Evolutionary conservation across 345 rosid genomes (phyloP).

Genomic region (Eucalyptus guilfoylei): DNA sequence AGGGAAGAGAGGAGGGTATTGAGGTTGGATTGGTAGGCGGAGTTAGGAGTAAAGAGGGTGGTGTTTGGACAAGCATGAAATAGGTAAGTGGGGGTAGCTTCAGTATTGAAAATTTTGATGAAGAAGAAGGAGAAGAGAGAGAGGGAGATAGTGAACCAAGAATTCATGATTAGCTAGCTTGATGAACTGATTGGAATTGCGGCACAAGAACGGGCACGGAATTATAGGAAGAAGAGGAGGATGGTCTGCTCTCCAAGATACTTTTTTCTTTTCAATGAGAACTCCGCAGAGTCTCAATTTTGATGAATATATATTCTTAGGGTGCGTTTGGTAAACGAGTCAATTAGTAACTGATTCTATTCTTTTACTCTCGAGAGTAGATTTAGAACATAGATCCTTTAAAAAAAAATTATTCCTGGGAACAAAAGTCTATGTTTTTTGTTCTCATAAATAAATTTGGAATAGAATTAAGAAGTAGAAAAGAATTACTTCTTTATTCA

Average conservation of each 20-base stretch:
- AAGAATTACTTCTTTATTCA: no score
- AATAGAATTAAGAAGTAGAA: no score
- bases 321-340: no score
- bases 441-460: no score
- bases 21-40: not conserved
- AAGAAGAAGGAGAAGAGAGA: not conserved
- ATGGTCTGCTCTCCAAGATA: not conserved
- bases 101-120: not conserved
- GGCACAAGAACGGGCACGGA: fast-evolving
- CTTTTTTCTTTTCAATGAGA: not conserved
- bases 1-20: not conserved
- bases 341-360: no score
- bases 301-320: not conserved
- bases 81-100: not conserved
- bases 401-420: no score
- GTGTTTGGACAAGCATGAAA: no score
- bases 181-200: not conserved
- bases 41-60: not conserved
- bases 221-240: not conserved
- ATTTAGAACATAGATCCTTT: no score
- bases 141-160: not conserved
- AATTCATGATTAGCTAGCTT: not conserved
- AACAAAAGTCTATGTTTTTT: no score
- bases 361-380: no score
- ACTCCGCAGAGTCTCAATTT: not conserved